Percentiles rank a stretch among this genome's conserved stretches.
These are phyloP conservation scores for Pythium graminicola DNA, from an alignment of 352 stramenopile species.

Conservation along the genomic window DNA sequence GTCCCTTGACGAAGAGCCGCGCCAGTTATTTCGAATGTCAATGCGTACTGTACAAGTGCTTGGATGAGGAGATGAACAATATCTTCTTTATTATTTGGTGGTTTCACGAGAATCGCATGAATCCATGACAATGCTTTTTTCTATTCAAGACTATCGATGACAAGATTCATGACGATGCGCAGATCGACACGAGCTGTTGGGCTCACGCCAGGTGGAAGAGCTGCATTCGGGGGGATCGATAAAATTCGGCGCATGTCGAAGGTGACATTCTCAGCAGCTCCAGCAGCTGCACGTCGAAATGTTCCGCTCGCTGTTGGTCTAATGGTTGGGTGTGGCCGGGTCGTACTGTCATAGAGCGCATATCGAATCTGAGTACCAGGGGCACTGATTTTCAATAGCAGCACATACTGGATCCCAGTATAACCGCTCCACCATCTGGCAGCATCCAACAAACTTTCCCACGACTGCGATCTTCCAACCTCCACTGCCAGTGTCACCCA, in stretches of 20 bases:
- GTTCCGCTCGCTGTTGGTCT: neutral
- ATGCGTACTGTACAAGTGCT: too few species aligned
- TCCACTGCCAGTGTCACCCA: conserved; percentile 24
- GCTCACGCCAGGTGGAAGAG: neutral
- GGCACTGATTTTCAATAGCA: conserved; percentile 20
- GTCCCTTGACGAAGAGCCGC: too few species aligned
- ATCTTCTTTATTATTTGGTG: too few species aligned
- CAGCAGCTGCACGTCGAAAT: neutral
- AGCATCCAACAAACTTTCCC: conserved; percentile 8
- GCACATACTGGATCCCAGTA: conserved; percentile 18
- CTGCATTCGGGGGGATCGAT: neutral
- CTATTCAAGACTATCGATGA: neutral
- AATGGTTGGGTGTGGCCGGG: too few species aligned
- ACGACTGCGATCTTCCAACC: conserved; percentile 15
- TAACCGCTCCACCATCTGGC: conserved; percentile 8
- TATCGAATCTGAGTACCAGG: conserved; percentile 2
- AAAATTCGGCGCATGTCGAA: neutral
- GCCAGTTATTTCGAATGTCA: too few species aligned
- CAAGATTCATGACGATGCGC: neutral
- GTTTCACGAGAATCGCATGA: too few species aligned
- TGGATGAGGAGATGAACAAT: too few species aligned
- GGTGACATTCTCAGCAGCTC: neutral
- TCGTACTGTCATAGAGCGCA: conserved; percentile 14
- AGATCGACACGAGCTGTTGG: neutral
- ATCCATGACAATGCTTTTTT: too few species aligned